phyloP scores from a whole-genome alignment of 2,329 filamentous ascomycete species.

The Sporothrix brunneoviolacea region DNA sequence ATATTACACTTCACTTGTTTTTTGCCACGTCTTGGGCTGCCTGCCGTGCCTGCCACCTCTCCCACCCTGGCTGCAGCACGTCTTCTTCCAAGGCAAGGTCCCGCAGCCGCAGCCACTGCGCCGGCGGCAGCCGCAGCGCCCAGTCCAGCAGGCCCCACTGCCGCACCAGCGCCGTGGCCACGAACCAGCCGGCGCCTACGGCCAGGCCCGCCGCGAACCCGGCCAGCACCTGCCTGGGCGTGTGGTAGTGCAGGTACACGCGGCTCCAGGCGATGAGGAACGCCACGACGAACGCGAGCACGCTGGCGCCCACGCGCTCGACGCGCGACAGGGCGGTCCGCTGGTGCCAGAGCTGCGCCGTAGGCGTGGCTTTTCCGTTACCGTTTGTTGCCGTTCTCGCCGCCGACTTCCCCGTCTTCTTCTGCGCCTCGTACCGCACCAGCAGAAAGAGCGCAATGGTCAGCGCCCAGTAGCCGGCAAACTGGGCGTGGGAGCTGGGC shows the following conservation, averaged over 20 bases:
- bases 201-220: conserved; percentile 64
- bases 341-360: not conserved
- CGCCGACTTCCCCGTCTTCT: not conserved
- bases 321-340: conserved; percentile 30
- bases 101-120: conserved; percentile 63
- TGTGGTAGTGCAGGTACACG: conserved; percentile 91
- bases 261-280: conserved; percentile 71
- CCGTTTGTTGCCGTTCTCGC: conserved; percentile 8
- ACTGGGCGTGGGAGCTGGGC: conserved; percentile 92
- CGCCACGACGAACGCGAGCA: conserved; percentile 55
- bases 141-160: conserved; percentile 63
- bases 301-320: conserved; percentile 50
- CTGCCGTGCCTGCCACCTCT: conserved; percentile 67
- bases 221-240: conserved; percentile 75
- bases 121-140: conserved; percentile 59
- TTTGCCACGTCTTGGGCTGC: conserved; percentile 28
- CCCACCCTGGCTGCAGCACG: conserved; percentile 85
- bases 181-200: conserved; percentile 75
- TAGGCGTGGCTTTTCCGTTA: not conserved
- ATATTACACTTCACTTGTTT: conserved; percentile 31
- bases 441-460: conserved; percentile 80
- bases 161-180: conserved; percentile 59
- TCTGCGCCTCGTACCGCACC: conserved; percentile 64
- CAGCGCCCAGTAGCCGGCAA: conserved; percentile 84
- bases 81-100: conserved; percentile 87